phyloP scores from a whole-genome alignment of 768 basidiomycete genomes.

The Floccularia luteovirens region DNA sequence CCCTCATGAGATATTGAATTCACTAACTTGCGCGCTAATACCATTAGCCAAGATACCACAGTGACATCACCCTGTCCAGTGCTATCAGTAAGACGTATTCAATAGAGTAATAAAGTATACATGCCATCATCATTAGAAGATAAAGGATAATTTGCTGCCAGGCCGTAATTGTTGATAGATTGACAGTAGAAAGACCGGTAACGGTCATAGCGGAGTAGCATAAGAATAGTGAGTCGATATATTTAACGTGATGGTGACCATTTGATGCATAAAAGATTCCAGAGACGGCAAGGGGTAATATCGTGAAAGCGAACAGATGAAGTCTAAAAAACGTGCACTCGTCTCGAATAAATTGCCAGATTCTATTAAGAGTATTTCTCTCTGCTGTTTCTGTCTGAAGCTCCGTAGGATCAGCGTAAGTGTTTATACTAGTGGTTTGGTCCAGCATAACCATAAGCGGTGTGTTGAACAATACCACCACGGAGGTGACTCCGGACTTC shows the following conservation, averaged over 20 bases:
- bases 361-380: too few relatives aligned
- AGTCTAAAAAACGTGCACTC: conserved; percentile 45
- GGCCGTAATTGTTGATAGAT: conserved; percentile 38
- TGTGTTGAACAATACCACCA: too few relatives aligned
- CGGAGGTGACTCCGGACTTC: too few relatives aligned
- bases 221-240: conserved; percentile 53
- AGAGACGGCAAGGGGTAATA: conserved; percentile 52
- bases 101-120: conserved; percentile 6
- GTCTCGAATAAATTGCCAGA: conserved; percentile 5
- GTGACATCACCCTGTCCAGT: conserved; percentile 33
- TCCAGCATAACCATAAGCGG: too few relatives aligned
- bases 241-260: conserved; percentile 40
- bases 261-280: conserved; percentile 63
- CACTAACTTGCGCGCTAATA: conserved; percentile 49
- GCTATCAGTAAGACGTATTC: conserved; percentile 1
- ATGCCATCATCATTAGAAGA: conserved; percentile 43
- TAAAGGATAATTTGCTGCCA: conserved; percentile 46
- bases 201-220: conserved; percentile 53
- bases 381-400: too few relatives aligned
- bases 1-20: not conserved
- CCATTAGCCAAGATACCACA: conserved; percentile 58
- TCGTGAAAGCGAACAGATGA: conserved; percentile 40
- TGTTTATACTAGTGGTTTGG: too few relatives aligned
- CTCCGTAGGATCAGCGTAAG: too few relatives aligned
- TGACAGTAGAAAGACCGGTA: conserved; percentile 38